Base-by-base conservation (phyloP, 371 early-diverging fungal species). In the Coemansia sp. region DNA sequence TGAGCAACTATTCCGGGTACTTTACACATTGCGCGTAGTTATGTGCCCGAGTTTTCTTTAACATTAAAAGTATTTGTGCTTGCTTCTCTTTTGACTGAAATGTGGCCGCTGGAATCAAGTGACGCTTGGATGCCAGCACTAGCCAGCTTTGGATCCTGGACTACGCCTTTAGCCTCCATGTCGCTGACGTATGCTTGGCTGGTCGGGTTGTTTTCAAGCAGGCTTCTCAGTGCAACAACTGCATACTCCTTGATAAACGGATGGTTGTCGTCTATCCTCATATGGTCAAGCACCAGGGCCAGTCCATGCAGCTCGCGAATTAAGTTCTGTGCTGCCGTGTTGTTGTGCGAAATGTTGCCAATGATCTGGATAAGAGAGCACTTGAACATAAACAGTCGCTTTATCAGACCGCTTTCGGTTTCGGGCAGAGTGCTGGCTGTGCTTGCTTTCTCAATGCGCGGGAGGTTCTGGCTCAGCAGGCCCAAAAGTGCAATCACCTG, bases 201-300 rank as follows among this genome's bases (percentile, higher is more conserved):
- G 12, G 29, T 61, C 12, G 19, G 19, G 17, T 78, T 78, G 55
- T 60, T 49, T 9, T 69, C 39, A 17, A 74, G 53, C 58, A 78
- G 58, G 56, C 63, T 36, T 17, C 60, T 55, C 39, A 78, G 58
- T 13, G 78, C 78, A 4, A 78, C 66, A 2, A 78, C 55, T 2
- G 78, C 73, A 19, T 78, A 66, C 51, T 78, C 78, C 56, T 63
- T 65, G 64, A 78, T 78, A 29, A 70, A 78, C 26, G 78, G 78
- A 23, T 78, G 73, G 53, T 69, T 73, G 24, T 74, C 78, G 53
- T 78, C 78, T 17, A 78, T 73, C 40, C 55, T 63, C 66, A 66
- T 64, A 53, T 78, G 66, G 61, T 78, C 67, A 32, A 78, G 58
- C 17, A 78, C 74, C 44, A 78, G 58, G 9, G 73, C 63, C 21